Conservation (phyloP, 192 early-diverging fungal genomes). For the Pecoramyces ruminantium region DNA sequence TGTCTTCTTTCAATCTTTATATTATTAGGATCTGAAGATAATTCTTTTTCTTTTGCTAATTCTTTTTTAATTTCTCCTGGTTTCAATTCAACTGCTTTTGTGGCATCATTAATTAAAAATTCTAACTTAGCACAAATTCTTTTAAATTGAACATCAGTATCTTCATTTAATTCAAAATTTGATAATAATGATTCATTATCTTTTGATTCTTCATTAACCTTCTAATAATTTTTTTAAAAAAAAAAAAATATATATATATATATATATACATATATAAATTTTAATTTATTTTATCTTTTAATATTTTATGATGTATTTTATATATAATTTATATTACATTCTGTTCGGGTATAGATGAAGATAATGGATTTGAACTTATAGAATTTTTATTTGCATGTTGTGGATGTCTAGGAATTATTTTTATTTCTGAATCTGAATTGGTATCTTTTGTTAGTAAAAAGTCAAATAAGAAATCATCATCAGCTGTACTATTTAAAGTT, state of each 20-base stretch:
- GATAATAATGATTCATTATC: not conserved
- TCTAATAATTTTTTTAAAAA: no score
- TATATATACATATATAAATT: no score
- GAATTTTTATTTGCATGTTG: not conserved
- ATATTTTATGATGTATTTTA: no score
- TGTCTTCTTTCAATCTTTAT: not conserved
- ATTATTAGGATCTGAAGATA: not conserved
- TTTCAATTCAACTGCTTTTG: not conserved
- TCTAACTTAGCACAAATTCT: not conserved
- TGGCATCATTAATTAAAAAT: not conserved
- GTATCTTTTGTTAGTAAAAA: not conserved
- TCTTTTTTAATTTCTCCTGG: not conserved
- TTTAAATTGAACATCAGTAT: not conserved
- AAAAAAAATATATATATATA: no score
- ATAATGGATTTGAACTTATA: not conserved
- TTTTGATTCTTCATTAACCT: not conserved
- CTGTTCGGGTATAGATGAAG: not conserved
- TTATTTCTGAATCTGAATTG: not conserved
- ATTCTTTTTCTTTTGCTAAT: not conserved
- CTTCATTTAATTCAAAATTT: not conserved
- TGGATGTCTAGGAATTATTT: not conserved
- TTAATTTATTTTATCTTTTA: no score
- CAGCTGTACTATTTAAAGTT: not conserved
- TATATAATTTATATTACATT: not conserved
- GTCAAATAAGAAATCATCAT: not conserved